These are phyloP conservation scores for Conticribra weissflogii DNA, from an alignment of 108 stramenopile species.

Conservation along the genomic window DNA sequence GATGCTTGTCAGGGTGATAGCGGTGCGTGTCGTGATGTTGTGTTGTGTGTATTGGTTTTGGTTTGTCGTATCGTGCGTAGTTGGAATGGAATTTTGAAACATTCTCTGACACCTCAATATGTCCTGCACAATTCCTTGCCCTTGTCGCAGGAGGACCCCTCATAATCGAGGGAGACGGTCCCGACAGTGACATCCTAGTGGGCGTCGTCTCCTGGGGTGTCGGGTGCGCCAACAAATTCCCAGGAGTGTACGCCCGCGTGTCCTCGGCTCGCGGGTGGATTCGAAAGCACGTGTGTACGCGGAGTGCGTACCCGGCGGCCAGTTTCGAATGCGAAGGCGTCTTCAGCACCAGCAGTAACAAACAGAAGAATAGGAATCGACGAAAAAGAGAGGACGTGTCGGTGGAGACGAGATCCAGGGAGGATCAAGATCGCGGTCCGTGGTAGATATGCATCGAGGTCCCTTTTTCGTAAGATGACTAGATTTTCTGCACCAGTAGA, in stretches of 20 bases:
- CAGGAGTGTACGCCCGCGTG: constrained; percentile 31
- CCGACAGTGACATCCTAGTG: constrained; percentile 1
- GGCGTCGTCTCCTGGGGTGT: constrained; percentile 30
- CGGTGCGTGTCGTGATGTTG: constrained; percentile 4
- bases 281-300: constrained; percentile 6
- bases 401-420: too few relatives aligned
- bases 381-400: neutral
- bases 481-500: too few relatives aligned
- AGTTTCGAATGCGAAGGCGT: constrained; percentile 7
- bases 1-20: constrained; percentile 33
- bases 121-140: too few relatives aligned
- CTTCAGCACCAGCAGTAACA: neutral
- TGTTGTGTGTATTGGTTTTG: neutral
- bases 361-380: neutral
- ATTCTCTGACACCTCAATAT: too few relatives aligned
- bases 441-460: too few relatives aligned
- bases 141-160: constrained; percentile 44
- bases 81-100: too few relatives aligned
- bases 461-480: too few relatives aligned
- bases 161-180: constrained; percentile 22
- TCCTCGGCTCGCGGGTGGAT: constrained; percentile 26
- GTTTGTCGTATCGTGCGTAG: neutral
- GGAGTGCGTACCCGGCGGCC: constrained; percentile 11
- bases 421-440: too few relatives aligned
- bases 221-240: constrained; percentile 27